Evolutionary conservation across 805 yeast species (phyloP).

Genomic region (Nakazawaea siamensis): DNA sequence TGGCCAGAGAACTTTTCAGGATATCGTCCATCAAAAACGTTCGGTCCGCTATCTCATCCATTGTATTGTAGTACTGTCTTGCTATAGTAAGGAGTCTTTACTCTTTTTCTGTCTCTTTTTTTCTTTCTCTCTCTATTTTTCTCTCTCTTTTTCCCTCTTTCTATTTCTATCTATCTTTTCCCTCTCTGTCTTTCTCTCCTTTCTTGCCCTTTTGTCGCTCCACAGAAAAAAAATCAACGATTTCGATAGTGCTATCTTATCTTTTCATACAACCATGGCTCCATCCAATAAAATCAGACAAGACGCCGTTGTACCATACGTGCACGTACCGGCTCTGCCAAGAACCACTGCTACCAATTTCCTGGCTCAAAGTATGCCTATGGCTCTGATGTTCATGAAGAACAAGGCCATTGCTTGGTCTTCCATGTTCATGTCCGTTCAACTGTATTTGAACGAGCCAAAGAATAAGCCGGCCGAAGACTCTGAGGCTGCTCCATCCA

Average conservation of each 20-base stretch:
- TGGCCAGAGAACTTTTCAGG: slow-evolving; percentile 11
- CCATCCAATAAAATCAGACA: slow-evolving; percentile 9
- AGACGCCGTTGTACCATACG: slow-evolving; percentile 20
- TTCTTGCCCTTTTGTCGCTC: not conserved
- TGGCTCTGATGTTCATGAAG: slow-evolving; percentile 57
- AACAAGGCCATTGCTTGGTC: slow-evolving; percentile 52
- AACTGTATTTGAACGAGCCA: slow-evolving; percentile 35
- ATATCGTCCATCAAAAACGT: slow-evolving; percentile 26
- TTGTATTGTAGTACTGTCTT: slow-evolving; percentile 14
- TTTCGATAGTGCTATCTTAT: no score
- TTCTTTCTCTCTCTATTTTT: not conserved
- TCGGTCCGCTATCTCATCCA: slow-evolving; percentile 66
- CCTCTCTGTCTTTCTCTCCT: no score
- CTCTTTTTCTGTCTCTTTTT: not conserved
- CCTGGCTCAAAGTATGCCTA: slow-evolving; percentile 46
- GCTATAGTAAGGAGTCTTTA: no score
- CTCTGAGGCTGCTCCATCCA: slow-evolving; percentile 18
- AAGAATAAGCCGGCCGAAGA: slow-evolving; percentile 14
- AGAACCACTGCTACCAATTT: slow-evolving; percentile 36
- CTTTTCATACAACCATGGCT: not conserved
- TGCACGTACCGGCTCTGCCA: slow-evolving; percentile 38
- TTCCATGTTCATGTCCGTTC: slow-evolving; percentile 41
- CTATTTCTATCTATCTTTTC: no score
- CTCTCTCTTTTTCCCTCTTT: no score
- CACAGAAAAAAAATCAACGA: not conserved